These are phyloP conservation scores for Paratrypanosoma confusum DNA, from an alignment of 208 protist species.

Conservation along the genomic window DNA sequence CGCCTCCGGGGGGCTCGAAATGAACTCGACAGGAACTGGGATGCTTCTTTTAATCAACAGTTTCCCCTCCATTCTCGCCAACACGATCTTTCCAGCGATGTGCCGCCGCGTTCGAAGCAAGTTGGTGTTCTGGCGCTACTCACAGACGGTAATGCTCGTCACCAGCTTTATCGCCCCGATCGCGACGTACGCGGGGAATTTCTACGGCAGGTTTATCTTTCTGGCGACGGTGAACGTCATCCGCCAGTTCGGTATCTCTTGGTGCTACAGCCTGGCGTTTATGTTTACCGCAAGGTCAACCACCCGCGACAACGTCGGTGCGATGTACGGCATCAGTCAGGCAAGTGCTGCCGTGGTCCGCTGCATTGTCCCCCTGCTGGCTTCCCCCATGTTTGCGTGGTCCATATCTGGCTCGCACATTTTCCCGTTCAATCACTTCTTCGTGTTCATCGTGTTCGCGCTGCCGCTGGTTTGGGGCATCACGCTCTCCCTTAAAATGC, in stretches of 20 bases:
- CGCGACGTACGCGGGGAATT: too few relatives aligned
- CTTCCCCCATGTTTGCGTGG: conserved; percentile 70
- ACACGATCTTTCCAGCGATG: conserved; percentile 24
- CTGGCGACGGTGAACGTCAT: conserved; percentile 21
- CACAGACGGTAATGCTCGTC: conserved; percentile 16
- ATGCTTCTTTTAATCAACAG: conserved; percentile 36
- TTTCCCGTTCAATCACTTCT: conserved; percentile 35
- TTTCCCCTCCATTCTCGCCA: conserved; percentile 22
- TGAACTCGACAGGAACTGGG: conserved; percentile 16
- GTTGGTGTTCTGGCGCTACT: conserved; percentile 32
- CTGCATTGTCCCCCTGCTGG: conserved; percentile 37
- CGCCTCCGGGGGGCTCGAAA: conserved; percentile 19
- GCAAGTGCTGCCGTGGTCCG: conserved; percentile 53
- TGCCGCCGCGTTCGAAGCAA: conserved; percentile 18
- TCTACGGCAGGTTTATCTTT: conserved; percentile 26
- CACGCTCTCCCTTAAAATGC: conserved; percentile 16
- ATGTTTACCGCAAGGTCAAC: conserved; percentile 48
- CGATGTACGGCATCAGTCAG: conserved; percentile 74
- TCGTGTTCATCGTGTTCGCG: conserved; percentile 35
- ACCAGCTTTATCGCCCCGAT: conserved; percentile 15
- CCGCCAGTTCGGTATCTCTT: conserved; percentile 42
- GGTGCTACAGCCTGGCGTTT: conserved; percentile 43
- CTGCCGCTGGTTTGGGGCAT: conserved; percentile 19
- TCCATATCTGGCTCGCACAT: conserved; percentile 31
- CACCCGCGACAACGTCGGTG: conserved; percentile 32